Percentiles rank a stretch among this genome's conserved stretches.
Evolutionary conservation across 495 filamentous ascomycete genomes (phyloP).

Genomic region (Penicillium simplicissimum): DNA sequence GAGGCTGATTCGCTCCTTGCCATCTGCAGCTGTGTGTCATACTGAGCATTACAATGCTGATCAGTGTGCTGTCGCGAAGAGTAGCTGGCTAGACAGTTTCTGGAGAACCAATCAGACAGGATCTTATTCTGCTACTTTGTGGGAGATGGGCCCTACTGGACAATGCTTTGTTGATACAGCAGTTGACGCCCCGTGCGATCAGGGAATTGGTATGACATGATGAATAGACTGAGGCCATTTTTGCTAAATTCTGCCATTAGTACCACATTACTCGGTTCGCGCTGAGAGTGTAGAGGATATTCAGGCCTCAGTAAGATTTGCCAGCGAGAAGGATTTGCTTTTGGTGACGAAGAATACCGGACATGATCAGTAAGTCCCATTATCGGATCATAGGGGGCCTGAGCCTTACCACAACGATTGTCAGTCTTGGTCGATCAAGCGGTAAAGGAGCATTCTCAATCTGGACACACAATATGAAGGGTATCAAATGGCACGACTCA

Average conservation of each 20-base stretch:
- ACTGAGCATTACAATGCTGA: not conserved
- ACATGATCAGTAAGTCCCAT: not conserved
- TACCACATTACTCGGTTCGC: not conserved
- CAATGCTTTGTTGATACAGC: not conserved
- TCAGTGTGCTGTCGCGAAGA: not conserved
- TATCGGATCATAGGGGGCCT: not conserved
- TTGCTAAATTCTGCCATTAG: not conserved
- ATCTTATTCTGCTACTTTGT: not conserved
- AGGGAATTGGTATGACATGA: not conserved
- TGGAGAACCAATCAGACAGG: not conserved
- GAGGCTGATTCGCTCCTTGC: not conserved
- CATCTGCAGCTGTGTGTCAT: not conserved
- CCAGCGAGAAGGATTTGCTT: not conserved
- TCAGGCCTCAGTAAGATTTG: not conserved
- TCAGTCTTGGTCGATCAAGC: not conserved
- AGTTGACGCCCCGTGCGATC: not conserved
- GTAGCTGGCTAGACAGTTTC: not conserved
- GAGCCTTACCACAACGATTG: not conserved
- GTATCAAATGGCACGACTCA: not conserved
- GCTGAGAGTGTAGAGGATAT: not conserved
- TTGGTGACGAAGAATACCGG: not conserved
- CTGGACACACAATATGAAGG: not conserved
- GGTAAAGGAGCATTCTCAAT: not conserved
- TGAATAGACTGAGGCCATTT: not conserved
- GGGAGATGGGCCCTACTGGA: not conserved